Base-by-base conservation (phyloP, 805 yeast species). In the Teunomyces kruisii region DNA sequence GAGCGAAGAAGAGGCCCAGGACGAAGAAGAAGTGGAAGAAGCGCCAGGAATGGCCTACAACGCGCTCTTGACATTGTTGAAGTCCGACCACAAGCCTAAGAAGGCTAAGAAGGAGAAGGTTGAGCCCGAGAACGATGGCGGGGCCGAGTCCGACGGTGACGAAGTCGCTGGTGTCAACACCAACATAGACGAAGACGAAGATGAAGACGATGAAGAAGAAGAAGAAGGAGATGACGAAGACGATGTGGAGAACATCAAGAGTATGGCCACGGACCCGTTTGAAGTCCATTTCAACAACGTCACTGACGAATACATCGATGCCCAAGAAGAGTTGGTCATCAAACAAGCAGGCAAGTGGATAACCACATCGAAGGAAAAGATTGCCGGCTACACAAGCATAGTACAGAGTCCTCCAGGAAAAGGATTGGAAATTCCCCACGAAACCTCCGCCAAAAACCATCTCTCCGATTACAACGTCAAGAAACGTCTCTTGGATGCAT, bases 251-350 rank as follows among this genome's bases (percentile, higher is more conserved):
- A 75, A 67, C 17, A 62, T 64, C 39, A 74, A 67, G 13, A 72
- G 64, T 4, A 71, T 67, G 39, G 43, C 52, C 9, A 59, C 64
- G 6, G 97, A 92, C 65, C 88, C 96, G 0, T 90, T 87, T 54
- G 87, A 86, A 49, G 57, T 66, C 9, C 98, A 91, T 61, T 91
- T 86, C 63, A 84, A 83, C 39, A 65, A 70, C 15, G 69, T 78
- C 15, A 62, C 76, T 4, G 76, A 75, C 2, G 61, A 64, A 9
- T 60, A 53, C 51, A 54, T 66, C 28, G 65, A 65, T 5, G 55
- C 49, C 13, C 61, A 67, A 37, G 58, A 59, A 32, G 48, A 51
- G n/a, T 15, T 53, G 5, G 52, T 55, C 1, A 9, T 50, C 4
- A 47, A 50, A n/a, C 53, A 49, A 1, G 50, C 49, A 8, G 49